A percentile compares a stretch with the other conserved stretches of the same genome.
Conservation (phyloP, 2,329 filamentous ascomycete species). For the Teratosphaeria viscida region DNA sequence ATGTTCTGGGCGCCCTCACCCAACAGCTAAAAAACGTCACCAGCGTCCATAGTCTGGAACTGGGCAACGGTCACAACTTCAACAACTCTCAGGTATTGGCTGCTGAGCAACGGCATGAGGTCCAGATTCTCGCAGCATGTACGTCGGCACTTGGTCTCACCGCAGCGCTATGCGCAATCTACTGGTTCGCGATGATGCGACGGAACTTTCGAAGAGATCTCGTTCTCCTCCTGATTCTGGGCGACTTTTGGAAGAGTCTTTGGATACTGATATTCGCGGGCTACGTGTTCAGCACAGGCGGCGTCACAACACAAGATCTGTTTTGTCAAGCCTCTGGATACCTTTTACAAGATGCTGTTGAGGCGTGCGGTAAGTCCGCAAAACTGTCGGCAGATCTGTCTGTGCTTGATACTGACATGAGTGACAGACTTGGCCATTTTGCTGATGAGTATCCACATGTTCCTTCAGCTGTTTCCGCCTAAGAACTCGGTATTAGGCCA, state of each 20-base stretch:
- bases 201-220: slow-evolving; percentile 65
- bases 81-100: slow-evolving; percentile 9
- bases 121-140: slow-evolving; percentile 26
- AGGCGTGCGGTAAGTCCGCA: slow-evolving; percentile 15
- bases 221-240: slow-evolving; percentile 62
- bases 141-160: slow-evolving; percentile 44
- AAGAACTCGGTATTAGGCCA: slow-evolving; percentile 32
- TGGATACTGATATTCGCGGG: slow-evolving; percentile 59
- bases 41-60: neutral
- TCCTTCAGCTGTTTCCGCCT: slow-evolving; percentile 58
- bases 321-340: slow-evolving; percentile 23
- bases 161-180: slow-evolving; percentile 48
- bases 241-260: slow-evolving; percentile 59
- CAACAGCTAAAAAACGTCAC: neutral
- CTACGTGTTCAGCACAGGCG: slow-evolving; percentile 44
- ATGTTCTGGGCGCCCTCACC: neutral
- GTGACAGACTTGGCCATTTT: slow-evolving; percentile 54
- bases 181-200: slow-evolving; percentile 66
- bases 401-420: neutral
- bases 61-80: slow-evolving; percentile 1
- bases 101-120: slow-evolving; percentile 10
- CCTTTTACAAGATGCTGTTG: slow-evolving; percentile 17
- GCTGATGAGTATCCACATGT: slow-evolving; percentile 63
- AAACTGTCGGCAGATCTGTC: neutral
- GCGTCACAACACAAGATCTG: slow-evolving; percentile 4